These are phyloP conservation scores for Leccinum incarnatum DNA, from an alignment of 768 basidiomycete genomes.

Conservation along the genomic window DNA sequence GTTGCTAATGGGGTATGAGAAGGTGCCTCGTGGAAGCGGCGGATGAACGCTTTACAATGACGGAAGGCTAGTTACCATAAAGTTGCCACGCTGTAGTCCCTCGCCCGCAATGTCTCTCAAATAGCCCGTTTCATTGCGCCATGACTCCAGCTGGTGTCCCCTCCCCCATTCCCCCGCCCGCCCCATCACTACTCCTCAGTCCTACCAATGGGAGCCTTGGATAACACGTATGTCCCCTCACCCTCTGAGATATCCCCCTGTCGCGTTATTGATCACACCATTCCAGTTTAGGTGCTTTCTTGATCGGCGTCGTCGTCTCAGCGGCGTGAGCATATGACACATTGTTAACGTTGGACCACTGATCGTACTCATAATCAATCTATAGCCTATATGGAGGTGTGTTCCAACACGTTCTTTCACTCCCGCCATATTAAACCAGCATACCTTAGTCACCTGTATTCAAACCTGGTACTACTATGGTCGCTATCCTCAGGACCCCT, in stretches of 20 bases:
- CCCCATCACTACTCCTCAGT: background rate
- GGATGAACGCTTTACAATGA: conserved; percentile 26
- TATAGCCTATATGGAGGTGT: conserved; percentile 52
- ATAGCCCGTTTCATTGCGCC: conserved; percentile 11
- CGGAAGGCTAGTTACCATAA: conserved; percentile 20
- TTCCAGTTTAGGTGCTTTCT: conserved; percentile 49
- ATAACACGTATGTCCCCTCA: conserved; percentile 37
- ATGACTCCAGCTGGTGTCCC: background rate
- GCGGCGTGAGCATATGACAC: conserved; percentile 40
- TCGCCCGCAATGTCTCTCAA: conserved; percentile 9
- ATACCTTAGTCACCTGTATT: conserved; percentile 47
- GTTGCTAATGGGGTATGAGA: conserved; percentile 17
- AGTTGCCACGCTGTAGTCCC: conserved; percentile 5
- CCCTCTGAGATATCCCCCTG: background rate
- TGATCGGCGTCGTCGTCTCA: conserved; percentile 54
- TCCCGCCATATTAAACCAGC: conserved; percentile 3
- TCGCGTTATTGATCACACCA: conserved; percentile 2
- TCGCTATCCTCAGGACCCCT: conserved; percentile 48
- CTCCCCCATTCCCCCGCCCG: background rate
- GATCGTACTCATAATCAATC: background rate
- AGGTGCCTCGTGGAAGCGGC: conserved; percentile 15
- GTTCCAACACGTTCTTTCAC: conserved; percentile 7
- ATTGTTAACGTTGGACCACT: conserved; percentile 3
- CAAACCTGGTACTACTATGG: conserved; percentile 58
- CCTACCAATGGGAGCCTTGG: conserved; percentile 25